Evolutionary conservation across 2,329 filamentous ascomycete species (phyloP).

Genomic region (Hypoxylon sp.): DNA sequence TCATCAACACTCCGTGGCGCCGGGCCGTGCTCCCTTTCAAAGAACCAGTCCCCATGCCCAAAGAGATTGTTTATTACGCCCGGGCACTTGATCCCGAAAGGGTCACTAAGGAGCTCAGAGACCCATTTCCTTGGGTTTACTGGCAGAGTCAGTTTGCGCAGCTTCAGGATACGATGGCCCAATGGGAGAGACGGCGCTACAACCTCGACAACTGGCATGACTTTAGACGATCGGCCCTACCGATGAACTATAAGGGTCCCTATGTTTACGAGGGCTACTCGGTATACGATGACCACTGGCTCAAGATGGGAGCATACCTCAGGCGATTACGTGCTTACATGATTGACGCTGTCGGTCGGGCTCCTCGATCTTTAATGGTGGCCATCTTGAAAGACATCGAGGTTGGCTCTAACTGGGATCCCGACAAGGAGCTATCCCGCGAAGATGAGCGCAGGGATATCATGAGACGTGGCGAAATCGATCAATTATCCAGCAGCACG

Average conservation of each 20-base stretch:
- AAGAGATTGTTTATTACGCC: slow-evolving; percentile 42
- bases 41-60: slow-evolving; percentile 41
- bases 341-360: slow-evolving; percentile 34
- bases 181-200: slow-evolving; percentile 42
- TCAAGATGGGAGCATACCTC: slow-evolving; percentile 48
- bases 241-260: slow-evolving; percentile 50
- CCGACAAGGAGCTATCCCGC: background rate
- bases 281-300: slow-evolving; percentile 49
- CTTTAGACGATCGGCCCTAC: slow-evolving; percentile 44
- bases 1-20: slow-evolving; percentile 53
- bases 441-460: slow-evolving; percentile 35
- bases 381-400: slow-evolving; percentile 48
- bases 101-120: slow-evolving; percentile 36
- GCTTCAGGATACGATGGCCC: slow-evolving; percentile 42
- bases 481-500: background rate
- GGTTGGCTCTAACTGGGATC: slow-evolving; percentile 25
- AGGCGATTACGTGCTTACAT: slow-evolving; percentile 37
- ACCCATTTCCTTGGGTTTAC: slow-evolving; percentile 50
- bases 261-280: slow-evolving; percentile 45
- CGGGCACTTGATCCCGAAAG: slow-evolving; percentile 32
- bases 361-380: slow-evolving; percentile 45
- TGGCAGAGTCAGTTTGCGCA: slow-evolving; percentile 46
- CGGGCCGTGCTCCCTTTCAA: slow-evolving; percentile 54
- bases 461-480: slow-evolving; percentile 33
- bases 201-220: slow-evolving; percentile 39